Conservation (phyloP, 2,329 filamentous ascomycete species). For the Chaetothyriales sp. region DNA sequence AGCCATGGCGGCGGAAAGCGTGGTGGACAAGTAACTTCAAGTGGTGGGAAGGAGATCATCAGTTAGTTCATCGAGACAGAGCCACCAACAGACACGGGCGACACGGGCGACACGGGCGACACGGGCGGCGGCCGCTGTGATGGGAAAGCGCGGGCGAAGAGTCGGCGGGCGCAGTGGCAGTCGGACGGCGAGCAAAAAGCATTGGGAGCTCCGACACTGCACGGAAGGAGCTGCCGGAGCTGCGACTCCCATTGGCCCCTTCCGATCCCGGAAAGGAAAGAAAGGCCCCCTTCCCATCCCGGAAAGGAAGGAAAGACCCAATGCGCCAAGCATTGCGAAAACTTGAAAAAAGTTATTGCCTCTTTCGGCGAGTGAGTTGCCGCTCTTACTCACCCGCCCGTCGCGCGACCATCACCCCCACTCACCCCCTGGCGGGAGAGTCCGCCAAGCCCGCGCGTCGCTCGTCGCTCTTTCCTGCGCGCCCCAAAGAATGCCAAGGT, state of each 20-base stretch:
- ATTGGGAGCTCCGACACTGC: neutral
- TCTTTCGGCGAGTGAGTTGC: too few relatives aligned
- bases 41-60: neutral
- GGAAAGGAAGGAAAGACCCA: constrained; percentile 12
- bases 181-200: constrained; percentile 7
- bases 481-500: neutral
- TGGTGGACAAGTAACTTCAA: neutral
- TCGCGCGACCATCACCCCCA: too few relatives aligned
- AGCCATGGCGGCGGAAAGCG: constrained; percentile 9
- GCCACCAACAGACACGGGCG: neutral
- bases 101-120: too few relatives aligned
- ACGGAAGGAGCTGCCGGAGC: neutral
- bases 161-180: neutral
- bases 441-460: constrained; percentile 19
- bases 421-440: too few relatives aligned
- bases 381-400: too few relatives aligned
- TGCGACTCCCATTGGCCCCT: constrained; percentile 13
- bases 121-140: neutral
- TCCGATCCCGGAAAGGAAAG: constrained; percentile 15
- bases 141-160: neutral
- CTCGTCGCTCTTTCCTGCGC: constrained; percentile 19
- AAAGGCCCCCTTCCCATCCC: constrained; percentile 19
- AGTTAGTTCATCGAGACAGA: neutral
- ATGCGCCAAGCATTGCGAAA: too few relatives aligned
- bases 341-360: too few relatives aligned